Evolutionary conservation across 176 grass and related monocot species (phyloP), one percentile per base, ranked within the genome.

Genomic region (Ensete glaucum): DNA sequence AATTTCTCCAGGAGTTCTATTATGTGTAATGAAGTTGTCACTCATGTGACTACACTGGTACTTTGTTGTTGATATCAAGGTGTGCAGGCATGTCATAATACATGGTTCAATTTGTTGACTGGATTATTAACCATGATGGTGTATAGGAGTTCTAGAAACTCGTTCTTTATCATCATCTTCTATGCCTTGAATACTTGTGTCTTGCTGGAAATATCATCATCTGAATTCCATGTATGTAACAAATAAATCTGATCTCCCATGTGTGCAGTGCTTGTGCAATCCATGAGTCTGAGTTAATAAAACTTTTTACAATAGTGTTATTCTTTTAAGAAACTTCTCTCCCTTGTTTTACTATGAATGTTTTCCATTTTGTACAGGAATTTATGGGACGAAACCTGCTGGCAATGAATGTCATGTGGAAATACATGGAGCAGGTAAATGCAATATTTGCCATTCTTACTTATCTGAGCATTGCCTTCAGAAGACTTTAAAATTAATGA

Each of bases 341-440:
- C 62, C 21, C 67, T 74, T 8, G 68, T 72, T 75, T 64, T 20
- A 77, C 20, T 25, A 13, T 78, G 54, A 34, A 8, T 77, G 71
- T 59, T 75, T 53, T 60, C 9, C 9, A 17, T 25, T 83, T 53
- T 25, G 67, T 50, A 74, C 84, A 92, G 90, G 78, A 98, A 83
- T 98, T 98, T 76, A 91, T 98, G 95, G 95, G 95, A 5, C 79
- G 85, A 63, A 93, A 74, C 56, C 84, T 98, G 34, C 70, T 98
- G 43, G 90, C 95, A 1, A 93, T 98, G 95, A 98, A 98, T 77
- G 95, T 98, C n/a, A 98, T 98, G 95, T 98, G 95, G 95, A 98
- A 98, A 73, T 98, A 98, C 80, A 71, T 90, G 81, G 95, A 98
- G 78, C 95, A 96, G 63, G 89, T 92, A 66, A 82, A 11, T 22